Evolutionary conservation across 371 early-diverging fungal species (phyloP).

Genomic region (Lichtheimia ramosa): DNA sequence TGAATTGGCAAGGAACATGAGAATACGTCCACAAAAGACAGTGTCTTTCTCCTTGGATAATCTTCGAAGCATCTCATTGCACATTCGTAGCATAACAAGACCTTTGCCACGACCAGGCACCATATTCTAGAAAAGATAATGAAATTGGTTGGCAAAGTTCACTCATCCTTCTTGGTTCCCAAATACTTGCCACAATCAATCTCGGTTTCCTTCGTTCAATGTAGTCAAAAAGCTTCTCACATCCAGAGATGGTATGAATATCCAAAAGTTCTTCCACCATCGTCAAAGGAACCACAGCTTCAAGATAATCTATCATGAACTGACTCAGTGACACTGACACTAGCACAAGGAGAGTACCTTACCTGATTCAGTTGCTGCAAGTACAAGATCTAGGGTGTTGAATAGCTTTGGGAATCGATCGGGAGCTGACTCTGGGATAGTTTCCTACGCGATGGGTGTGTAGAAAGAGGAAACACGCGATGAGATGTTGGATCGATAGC

Average conservation of each 20-base stretch:
- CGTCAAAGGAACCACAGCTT: slow-evolving; percentile 50
- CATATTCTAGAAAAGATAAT: slow-evolving; percentile 52
- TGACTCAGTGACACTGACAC: neutral
- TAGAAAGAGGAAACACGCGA: neutral
- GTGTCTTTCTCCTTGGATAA: slow-evolving; percentile 78
- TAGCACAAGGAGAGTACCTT: neutral
- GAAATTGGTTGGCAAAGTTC: neutral
- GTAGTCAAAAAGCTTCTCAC: slow-evolving; percentile 63
- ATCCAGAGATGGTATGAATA: slow-evolving; percentile 58
- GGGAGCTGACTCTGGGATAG: slow-evolving; percentile 19
- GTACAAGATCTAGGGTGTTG: slow-evolving; percentile 37
- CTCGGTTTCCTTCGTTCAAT: slow-evolving; percentile 57
- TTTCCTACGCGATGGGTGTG: neutral
- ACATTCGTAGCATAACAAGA: slow-evolving; percentile 76
- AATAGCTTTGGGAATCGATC: slow-evolving; percentile 24
- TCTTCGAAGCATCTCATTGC: slow-evolving; percentile 81
- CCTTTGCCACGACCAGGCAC: slow-evolving; percentile 77
- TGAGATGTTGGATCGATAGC: too few species aligned
- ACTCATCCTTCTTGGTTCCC: neutral
- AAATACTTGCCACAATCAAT: slow-evolving; percentile 58
- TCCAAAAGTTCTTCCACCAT: slow-evolving; percentile 71
- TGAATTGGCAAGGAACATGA: slow-evolving; percentile 77
- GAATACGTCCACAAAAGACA: slow-evolving; percentile 80
- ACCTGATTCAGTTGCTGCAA: slow-evolving; percentile 37
- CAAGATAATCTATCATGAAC: slow-evolving; percentile 32